Conservation (phyloP, 2,329 filamentous ascomycete genomes). For the Erysiphe neolycopersici region DNA sequence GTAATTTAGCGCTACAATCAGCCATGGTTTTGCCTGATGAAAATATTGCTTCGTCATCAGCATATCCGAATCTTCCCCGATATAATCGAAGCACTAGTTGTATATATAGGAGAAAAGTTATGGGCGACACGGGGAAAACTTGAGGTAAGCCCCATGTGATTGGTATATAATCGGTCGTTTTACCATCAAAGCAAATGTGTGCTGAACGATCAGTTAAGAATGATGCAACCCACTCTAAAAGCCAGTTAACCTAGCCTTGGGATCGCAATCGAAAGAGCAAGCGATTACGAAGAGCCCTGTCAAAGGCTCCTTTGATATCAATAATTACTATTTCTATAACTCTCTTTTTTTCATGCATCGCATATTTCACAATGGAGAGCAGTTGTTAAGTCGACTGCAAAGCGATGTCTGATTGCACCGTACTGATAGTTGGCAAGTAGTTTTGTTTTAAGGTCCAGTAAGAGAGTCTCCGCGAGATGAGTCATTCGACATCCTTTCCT, state of each 20-base stretch:
- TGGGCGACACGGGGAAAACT: not conserved
- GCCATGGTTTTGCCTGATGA: not conserved
- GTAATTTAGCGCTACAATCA: not conserved
- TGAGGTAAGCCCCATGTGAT: not conserved
- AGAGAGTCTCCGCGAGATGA: not conserved
- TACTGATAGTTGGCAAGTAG: not conserved
- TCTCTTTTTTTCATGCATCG: not conserved
- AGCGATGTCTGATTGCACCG: not conserved
- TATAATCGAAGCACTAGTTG: not conserved
- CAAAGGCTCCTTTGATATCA: not conserved
- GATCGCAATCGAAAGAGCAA: not conserved
- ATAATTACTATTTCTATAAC: too few relatives aligned
- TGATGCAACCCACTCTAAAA: not conserved
- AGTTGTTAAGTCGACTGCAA: not conserved
- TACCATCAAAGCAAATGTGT: not conserved
- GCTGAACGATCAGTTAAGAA: not conserved
- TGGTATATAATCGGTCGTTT: not conserved
- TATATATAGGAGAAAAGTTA: not conserved
- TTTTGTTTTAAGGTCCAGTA: not conserved
- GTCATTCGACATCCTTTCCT: not conserved
- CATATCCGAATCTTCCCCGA: not conserved
- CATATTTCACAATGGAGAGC: not conserved
- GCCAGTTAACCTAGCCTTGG: not conserved
- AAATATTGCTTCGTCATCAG: not conserved
- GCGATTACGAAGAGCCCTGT: not conserved